Evolutionary conservation across 805 yeast species (phyloP).

Genomic region (Candida cerambycidarum): DNA sequence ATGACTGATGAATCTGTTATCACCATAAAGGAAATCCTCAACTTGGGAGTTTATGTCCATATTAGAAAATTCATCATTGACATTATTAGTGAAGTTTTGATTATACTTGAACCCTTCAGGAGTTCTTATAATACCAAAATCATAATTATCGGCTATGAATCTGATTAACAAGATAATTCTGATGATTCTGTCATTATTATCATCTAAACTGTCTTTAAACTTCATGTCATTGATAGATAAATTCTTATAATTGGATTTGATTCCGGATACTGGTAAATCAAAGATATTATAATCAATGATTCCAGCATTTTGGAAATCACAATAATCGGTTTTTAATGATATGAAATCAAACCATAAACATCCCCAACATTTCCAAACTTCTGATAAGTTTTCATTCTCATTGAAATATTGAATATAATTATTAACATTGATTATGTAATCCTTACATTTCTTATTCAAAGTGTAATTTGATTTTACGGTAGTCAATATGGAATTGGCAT

Average conservation of each 20-base stretch:
- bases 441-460: slow-evolving; percentile 23
- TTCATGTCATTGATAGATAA: slow-evolving; percentile 10
- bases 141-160: slow-evolving; percentile 50
- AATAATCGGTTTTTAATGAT: slow-evolving; percentile 51
- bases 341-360: slow-evolving; percentile 74
- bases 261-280: slow-evolving; percentile 69
- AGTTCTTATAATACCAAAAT: slow-evolving; percentile 55
- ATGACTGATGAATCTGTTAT: slow-evolving; percentile 42
- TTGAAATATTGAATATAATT: slow-evolving; percentile 51
- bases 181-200: slow-evolving; percentile 46
- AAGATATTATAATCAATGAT: slow-evolving; percentile 52
- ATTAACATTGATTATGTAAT: slow-evolving; percentile 24
- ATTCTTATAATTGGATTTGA: slow-evolving; percentile 19
- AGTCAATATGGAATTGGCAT: slow-evolving; percentile 57
- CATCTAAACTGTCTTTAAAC: slow-evolving; percentile 20
- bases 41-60: slow-evolving; percentile 8
- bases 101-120: slow-evolving; percentile 46
- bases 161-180: slow-evolving; percentile 53
- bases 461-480: slow-evolving; percentile 25
- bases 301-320: slow-evolving; percentile 52
- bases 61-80: slow-evolving; percentile 17
- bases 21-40: slow-evolving; percentile 37
- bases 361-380: slow-evolving; percentile 86
- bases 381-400: slow-evolving; percentile 63
- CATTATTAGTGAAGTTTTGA: slow-evolving; percentile 24